phyloP scores from a whole-genome alignment of 2,329 filamentous ascomycete genomes.

The Aspergillus ustus region DNA sequence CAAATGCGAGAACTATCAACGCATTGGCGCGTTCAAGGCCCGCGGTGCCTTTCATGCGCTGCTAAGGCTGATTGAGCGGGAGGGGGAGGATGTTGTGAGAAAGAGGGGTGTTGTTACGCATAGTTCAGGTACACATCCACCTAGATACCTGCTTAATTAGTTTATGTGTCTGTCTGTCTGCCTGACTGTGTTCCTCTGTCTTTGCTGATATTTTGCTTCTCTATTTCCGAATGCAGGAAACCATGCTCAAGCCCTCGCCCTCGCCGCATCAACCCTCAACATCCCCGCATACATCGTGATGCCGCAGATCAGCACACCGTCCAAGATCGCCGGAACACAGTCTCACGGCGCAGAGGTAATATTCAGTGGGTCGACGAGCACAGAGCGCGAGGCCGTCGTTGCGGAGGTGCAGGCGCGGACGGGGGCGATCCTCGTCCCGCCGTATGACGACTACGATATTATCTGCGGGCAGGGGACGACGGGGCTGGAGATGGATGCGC shows the following conservation, averaged over 20 bases:
- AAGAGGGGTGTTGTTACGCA: constrained; percentile 83
- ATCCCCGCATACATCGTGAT: constrained; percentile 90
- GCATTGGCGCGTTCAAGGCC: constrained; percentile 89
- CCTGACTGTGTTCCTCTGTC: too few relatives aligned
- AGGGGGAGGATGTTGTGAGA: constrained; percentile 64
- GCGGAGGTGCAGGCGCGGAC: constrained; percentile 70
- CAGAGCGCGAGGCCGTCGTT: constrained; percentile 80
- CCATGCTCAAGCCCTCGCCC: constrained; percentile 88
- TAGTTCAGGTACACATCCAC: constrained; percentile 69
- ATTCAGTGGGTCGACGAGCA: constrained; percentile 79
- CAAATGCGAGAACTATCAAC: constrained; percentile 94
- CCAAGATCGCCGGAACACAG: constrained; percentile 82
- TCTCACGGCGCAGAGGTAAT: constrained; percentile 77
- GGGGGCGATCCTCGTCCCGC: constrained; percentile 79
- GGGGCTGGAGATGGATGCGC: constrained; percentile 78
- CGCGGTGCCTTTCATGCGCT: constrained; percentile 89
- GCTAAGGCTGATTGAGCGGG: constrained; percentile 66
- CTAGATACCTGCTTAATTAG: too few relatives aligned
- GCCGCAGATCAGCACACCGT: constrained; percentile 81
- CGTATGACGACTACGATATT: constrained; percentile 91
- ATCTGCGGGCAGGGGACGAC: constrained; percentile 92
- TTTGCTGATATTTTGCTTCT: background rate
- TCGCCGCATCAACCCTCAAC: constrained; percentile 74
- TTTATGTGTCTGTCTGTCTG: too few relatives aligned
- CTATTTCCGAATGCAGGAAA: constrained; percentile 65